Evolutionary conservation across 23 red algal genomes (phyloP).

Genomic region (Cyanidioschyzon merolae): DNA sequence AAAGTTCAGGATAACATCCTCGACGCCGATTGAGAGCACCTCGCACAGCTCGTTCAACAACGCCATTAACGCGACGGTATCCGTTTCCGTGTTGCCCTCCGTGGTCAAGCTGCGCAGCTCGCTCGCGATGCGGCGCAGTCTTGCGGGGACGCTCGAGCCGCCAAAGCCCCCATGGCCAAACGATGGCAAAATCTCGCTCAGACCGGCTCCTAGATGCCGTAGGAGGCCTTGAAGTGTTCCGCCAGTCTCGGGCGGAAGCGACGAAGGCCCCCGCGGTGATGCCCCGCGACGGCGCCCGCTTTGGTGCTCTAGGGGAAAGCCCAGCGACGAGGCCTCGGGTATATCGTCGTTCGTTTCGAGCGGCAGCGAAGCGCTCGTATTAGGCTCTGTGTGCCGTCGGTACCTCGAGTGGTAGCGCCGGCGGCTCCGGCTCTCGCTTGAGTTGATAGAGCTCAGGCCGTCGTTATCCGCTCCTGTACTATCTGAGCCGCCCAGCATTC

Average conservation of each 20-base stretch:
- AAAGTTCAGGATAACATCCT: slow-evolving; percentile 69
- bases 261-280: background rate
- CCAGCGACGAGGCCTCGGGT: background rate
- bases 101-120: background rate
- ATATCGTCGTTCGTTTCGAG: background rate
- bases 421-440: background rate
- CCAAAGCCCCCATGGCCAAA: background rate
- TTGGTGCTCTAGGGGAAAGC: background rate
- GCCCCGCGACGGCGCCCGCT: background rate
- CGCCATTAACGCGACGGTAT: slow-evolving; percentile 21
- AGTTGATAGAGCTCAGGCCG: background rate
- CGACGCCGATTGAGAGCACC: slow-evolving; percentile 81
- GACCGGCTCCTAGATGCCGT: background rate
- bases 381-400: background rate
- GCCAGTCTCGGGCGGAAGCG: background rate
- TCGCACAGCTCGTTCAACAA: slow-evolving; percentile 81
- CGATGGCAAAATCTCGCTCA: slow-evolving; percentile 7
- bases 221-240: background rate
- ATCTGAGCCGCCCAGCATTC: background rate
- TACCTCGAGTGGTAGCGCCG: background rate
- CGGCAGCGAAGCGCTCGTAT: background rate
- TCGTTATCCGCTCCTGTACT: background rate
- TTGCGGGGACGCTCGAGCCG: background rate
- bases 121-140: background rate
- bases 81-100: background rate